Evolutionary conservation across 495 filamentous ascomycete species (phyloP).

Genomic region (Cercophora scortea): DNA sequence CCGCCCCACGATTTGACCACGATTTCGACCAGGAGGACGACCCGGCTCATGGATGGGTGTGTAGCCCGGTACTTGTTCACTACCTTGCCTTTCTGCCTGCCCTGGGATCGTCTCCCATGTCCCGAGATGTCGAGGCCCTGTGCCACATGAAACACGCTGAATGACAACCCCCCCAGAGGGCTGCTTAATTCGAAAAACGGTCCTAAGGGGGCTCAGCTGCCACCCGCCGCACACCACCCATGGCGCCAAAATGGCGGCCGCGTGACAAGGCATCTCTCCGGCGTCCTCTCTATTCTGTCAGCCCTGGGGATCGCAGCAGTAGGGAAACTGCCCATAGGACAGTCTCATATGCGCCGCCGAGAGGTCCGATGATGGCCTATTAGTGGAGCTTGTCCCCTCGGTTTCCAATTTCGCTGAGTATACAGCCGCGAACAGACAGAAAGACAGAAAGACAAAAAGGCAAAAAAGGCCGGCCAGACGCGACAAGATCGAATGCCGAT

Average conservation of each 20-base stretch:
- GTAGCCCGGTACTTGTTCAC: no score
- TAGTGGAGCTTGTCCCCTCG: not conserved
- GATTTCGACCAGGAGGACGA: no score
- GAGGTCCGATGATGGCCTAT: slow-evolving; percentile 16
- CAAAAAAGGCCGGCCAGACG: not conserved
- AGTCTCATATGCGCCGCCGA: slow-evolving; percentile 2
- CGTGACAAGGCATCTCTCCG: slow-evolving; percentile 13
- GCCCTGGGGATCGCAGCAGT: slow-evolving; percentile 1
- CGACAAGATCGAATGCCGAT: not conserved
- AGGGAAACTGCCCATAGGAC: slow-evolving; percentile 2
- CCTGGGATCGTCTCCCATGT: no score
- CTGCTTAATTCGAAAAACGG: not conserved
- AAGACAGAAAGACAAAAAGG: not conserved
- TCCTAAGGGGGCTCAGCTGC: slow-evolving; percentile 20
- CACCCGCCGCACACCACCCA: slow-evolving; percentile 11
- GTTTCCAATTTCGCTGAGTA: no score
- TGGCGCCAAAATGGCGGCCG: slow-evolving; percentile 7
- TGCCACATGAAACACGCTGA: slow-evolving; percentile 4
- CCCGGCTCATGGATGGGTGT: no score
- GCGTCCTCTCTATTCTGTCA: not conserved
- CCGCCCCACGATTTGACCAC: no score
- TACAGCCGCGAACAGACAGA: no score
- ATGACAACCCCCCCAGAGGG: not conserved
- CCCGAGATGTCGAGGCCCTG: not conserved
- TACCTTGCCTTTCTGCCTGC: no score